Evolutionary conservation across 2,329 filamentous ascomycete genomes (phyloP), one percentile per base, ranked within the genome.

Genomic region (Aspergillus aculeatinus): DNA sequence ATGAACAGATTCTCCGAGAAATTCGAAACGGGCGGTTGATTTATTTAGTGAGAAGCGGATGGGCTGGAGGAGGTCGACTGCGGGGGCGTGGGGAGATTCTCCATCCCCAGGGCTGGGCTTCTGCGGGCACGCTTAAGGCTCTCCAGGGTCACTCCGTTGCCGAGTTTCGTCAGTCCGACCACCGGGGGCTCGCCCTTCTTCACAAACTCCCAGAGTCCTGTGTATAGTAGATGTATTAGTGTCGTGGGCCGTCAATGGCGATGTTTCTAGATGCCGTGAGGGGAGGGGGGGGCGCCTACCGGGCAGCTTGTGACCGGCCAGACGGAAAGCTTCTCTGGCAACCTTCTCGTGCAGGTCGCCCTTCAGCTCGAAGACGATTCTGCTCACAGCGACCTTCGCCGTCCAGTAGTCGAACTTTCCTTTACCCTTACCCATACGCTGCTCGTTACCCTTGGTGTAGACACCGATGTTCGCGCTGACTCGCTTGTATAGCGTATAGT

Each of bases 371-470:
- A 99, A 96, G 21, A 97, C 82, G 52, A 99, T 87, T 76, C 95
- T 91, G 78, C 90, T 96, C 55, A 98, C 91, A 9, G 92, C 87
- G 67, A 98, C 88, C 77, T 94, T 87, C 23, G 90, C 87, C 4
- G 94, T 92, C 95, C 95, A 99, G 74, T 96, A 91, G 75, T 99
- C 95, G 74, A 99, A 98, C 63, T 89, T 90, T 68, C 95, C 95
- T 77, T 99, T 99, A 79, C 95, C 95, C 80, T 98, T 99, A 76
- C 95, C 95, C 96, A 99, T 99, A 85, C 95, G 89, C 76, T 92
- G 89, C 80, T 99, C 95, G 72, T 98, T 99, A 60, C 95, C 95
- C 76, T 89, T 95, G 60, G 92, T 89, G 77, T 95, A 99, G 23
- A 99, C 96, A 73, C 94, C 95, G 67, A 98, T 90, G 73, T 96